Base-by-base conservation (phyloP, 345 rosid genomes). In the Boechera retrofracta region DNA sequence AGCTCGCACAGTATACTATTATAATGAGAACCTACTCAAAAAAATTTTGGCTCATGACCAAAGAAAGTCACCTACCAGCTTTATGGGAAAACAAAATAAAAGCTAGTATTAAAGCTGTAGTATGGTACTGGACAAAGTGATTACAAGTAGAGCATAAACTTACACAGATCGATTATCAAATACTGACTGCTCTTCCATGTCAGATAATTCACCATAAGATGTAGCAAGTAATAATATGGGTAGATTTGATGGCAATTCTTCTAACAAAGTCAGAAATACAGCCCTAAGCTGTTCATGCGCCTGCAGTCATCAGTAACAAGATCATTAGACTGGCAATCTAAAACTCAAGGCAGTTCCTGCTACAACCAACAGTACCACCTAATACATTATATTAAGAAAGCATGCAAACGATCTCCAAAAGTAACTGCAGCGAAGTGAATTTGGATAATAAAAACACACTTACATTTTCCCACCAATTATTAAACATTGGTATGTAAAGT, bases 401-500 rank as follows among this genome's bases (percentile, higher is more conserved):
- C 76, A 70, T 70, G 61, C n/a, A 29, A 51, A 55, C 45, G 39
- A 71, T 72, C 35, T 21, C 48, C 57, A 5, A 33, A 42, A 49
- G 51, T 31, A 58, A 77, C 64, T 42, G 53, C 70, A 67, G 57
- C 42, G 33, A 60, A 60, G 64, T 74, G 47, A 67, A 72, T 51
- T 47, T 55, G 13, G 52, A 62, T 48, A 38, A 45, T 3, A 64
- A 76, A 58, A 57, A 45, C 6, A n/a, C 63, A 83, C 91, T 82
- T 87, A 92, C 99, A 58, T 86, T 92, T 66, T 95, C 99, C 99
- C 99, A 92, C 99, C 99, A 95, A 79, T 92, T 96, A 75, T 89
- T 82, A 65, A 95, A 92, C 76, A 92, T 94, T 6, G 98, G 91
- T 75, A 95, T 83, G 72, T 95, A 92, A 69, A 95, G 92, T 74